These are phyloP conservation scores for Blastobotrys capitulatus DNA, from an alignment of 1,139 yeast species.

Conservation along the genomic window DNA sequence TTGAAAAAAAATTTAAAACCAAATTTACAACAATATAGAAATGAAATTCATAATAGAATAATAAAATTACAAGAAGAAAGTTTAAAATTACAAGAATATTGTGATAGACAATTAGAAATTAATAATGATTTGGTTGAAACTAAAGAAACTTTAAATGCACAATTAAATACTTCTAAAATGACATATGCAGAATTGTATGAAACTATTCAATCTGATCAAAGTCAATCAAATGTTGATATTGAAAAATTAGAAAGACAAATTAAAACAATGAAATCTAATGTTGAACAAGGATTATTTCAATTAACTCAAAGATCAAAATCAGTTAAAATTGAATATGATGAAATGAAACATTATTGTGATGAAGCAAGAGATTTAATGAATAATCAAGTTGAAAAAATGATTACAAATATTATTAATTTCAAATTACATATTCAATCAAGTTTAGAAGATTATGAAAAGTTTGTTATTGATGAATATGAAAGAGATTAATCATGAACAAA, in stretches of 20 bases:
- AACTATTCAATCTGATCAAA: slow-evolving; percentile 49
- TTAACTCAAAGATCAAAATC: slow-evolving; percentile 54
- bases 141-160: slow-evolving; percentile 56
- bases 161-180: slow-evolving; percentile 47
- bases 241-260: slow-evolving; percentile 62
- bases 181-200: slow-evolving; percentile 56
- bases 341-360: slow-evolving; percentile 44
- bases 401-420: slow-evolving; percentile 56
- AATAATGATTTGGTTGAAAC: slow-evolving; percentile 53
- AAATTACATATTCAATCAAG: slow-evolving; percentile 59
- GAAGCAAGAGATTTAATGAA: slow-evolving; percentile 47
- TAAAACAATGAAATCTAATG: slow-evolving; percentile 46
- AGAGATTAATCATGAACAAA: too few species aligned
- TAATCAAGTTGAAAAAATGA: slow-evolving; percentile 50
- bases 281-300: slow-evolving; percentile 50
- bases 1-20: slow-evolving; percentile 33
- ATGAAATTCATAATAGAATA: slow-evolving; percentile 43
- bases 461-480: slow-evolving; percentile 31
- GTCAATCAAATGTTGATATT: slow-evolving; percentile 55
- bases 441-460: slow-evolving; percentile 50
- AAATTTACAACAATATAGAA: slow-evolving; percentile 44
- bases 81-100: slow-evolving; percentile 51
- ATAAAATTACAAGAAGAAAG: slow-evolving; percentile 57
- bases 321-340: slow-evolving; percentile 51
- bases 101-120: slow-evolving; percentile 52